Evolutionary conservation across 352 stramenopile genomes (phyloP), one percentile per base, ranked within the genome.

Genomic region (Phytophthora lateralis): DNA sequence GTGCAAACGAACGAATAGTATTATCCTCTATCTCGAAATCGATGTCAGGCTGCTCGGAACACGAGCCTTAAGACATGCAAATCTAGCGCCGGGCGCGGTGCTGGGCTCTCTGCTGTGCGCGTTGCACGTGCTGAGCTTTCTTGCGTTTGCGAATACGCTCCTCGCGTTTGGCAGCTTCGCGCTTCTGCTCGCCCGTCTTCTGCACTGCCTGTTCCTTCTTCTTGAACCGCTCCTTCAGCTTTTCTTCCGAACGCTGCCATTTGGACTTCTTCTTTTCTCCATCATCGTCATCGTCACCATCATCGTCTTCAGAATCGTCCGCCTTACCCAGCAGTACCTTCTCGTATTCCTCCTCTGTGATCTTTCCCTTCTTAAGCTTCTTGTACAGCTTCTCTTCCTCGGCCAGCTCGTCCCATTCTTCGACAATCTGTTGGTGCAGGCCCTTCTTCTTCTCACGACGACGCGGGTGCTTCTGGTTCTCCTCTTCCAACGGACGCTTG

Each of bases 381-480:
- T 99, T 99, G 77, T 94, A 98, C 29, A 97, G 54, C 57, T 97
- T 89, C 54, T 98, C 85, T 70, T 99, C 97, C 59, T 99, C 96
- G 29, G 97, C 97, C 9, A 99, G 74, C 49, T 99, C 97, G 55
- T 99, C 97, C 98, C 98, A 99, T 73, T 99, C 98, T 63, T 99
- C 97, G 20, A 98, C 86, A 62, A 99, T 98, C 62, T 97, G 90
- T 69, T 98, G 89, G 60, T 99, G 93, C 43, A 93, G 67, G 24
- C 97, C 96, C 66, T 98, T 97, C 79, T 98, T 99, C 76, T 99
- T 99, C 60, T 93, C 86, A 66, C 87, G 84, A 63, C 87, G 82
- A 52, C 83, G 85, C 10, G 83, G 83, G 44, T 91, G 74, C 50
- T 93, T 95, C 1, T 83, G 71, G 29, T 73, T 68, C 3, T 94